These are phyloP conservation scores for Mycena sp. DNA, from an alignment of 1,284 basidiomycete genomes.

Conservation along the genomic window DNA sequence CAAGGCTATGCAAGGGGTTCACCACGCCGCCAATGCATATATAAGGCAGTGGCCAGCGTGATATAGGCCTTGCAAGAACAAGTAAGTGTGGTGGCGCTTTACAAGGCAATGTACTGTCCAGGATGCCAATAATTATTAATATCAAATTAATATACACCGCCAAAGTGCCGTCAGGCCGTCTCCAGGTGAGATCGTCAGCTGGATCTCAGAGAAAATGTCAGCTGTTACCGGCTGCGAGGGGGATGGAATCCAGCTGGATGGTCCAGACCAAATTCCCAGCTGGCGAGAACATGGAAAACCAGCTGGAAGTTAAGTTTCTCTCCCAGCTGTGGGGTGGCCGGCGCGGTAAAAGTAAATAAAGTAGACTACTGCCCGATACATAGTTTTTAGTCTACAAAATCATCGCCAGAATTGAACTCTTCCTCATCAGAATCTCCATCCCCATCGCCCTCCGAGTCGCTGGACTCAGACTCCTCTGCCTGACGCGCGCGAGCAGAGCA, in stretches of 20 bases:
- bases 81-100: too few species aligned
- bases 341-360: neutral
- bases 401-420: neutral
- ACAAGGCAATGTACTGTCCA: too few species aligned
- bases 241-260: neutral
- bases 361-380: too few species aligned
- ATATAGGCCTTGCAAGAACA: too few species aligned
- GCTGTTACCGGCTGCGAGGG: neutral
- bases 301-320: neutral
- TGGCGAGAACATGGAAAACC: neutral
- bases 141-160: too few species aligned
- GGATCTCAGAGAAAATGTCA: neutral
- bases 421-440: neutral
- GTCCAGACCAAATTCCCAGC: neutral
- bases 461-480: neutral
- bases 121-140: too few species aligned
- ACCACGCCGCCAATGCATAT: too few species aligned
- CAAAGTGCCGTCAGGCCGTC: neutral
- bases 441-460: neutral
- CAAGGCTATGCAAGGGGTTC: too few species aligned
- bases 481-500: neutral
- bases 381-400: neutral
- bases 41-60: too few species aligned
- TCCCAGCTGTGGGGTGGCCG: neutral
- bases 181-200: neutral